These are phyloP conservation scores for Zasmidium angulare DNA, from an alignment of 2,329 filamentous ascomycete species.

Conservation along the genomic window DNA sequence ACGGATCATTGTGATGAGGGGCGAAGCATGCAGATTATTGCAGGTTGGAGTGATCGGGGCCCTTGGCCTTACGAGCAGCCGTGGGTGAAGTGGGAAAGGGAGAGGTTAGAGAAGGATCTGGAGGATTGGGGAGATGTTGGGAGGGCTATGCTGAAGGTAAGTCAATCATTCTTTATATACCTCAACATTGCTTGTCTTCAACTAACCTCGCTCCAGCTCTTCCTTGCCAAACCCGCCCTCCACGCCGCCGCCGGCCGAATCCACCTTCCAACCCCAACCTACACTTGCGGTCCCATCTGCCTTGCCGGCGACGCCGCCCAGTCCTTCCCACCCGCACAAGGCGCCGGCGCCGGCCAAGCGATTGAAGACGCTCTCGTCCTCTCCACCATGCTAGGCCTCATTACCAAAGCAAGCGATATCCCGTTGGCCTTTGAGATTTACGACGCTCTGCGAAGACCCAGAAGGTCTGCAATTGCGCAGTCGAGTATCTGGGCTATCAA, in stretches of 20 bases:
- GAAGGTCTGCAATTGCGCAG: slow-evolving; percentile 7
- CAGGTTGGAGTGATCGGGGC: slow-evolving; percentile 4
- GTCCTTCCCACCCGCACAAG: slow-evolving; percentile 17
- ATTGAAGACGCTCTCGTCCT: slow-evolving; percentile 23
- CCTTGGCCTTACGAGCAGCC: slow-evolving; percentile 5
- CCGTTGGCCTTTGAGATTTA: slow-evolving; percentile 31
- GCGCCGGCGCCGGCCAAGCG: slow-evolving; percentile 21
- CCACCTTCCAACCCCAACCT: slow-evolving; percentile 9
- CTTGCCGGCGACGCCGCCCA: slow-evolving; percentile 21
- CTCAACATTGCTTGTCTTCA: too few species aligned
- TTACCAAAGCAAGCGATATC: slow-evolving; percentile 34
- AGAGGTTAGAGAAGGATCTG: slow-evolving; percentile 4
- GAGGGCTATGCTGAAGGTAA: slow-evolving; percentile 7
- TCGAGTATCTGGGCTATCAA: slow-evolving; percentile 3
- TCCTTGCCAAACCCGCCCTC: slow-evolving; percentile 6
- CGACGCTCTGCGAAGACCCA: slow-evolving; percentile 12
- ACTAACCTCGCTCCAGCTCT: slow-evolving; percentile 2
- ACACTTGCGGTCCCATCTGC: slow-evolving; percentile 6
- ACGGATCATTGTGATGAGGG: slow-evolving; percentile 12
- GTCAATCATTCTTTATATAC: too few species aligned
- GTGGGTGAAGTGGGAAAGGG: slow-evolving; percentile 6
- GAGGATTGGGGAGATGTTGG: slow-evolving; percentile 8
- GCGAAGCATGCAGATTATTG: slow-evolving; percentile 9
- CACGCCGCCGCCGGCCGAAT: slow-evolving; percentile 7
- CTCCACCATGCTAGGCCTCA: slow-evolving; percentile 46